These are phyloP conservation scores for Didymella keratinophila DNA, from an alignment of 2,329 filamentous ascomycete species.

Conservation along the genomic window DNA sequence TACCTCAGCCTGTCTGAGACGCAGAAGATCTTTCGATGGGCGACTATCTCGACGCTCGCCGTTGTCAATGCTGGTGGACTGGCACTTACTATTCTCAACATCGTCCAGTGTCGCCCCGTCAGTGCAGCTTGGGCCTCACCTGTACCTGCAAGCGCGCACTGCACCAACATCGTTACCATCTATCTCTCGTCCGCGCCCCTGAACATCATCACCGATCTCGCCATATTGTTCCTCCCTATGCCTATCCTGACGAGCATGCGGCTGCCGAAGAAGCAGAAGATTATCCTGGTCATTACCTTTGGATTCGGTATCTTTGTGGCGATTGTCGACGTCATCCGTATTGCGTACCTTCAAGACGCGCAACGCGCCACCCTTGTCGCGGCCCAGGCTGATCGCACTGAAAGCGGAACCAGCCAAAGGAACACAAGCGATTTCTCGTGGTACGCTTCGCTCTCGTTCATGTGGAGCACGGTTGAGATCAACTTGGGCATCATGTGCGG, in stretches of 20 bases:
- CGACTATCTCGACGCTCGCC: slow-evolving; percentile 79
- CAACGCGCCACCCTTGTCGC: slow-evolving; percentile 56
- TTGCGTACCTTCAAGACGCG: slow-evolving; percentile 87
- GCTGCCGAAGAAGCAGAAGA: slow-evolving; percentile 84
- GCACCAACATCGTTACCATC: slow-evolving; percentile 69
- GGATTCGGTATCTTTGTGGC: slow-evolving; percentile 86
- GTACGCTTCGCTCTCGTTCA: slow-evolving; percentile 84
- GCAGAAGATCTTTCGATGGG: slow-evolving; percentile 77
- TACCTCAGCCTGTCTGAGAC: slow-evolving; percentile 84
- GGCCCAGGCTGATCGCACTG: slow-evolving; percentile 41
- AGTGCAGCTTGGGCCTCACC: slow-evolving; percentile 69
- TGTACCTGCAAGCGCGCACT: slow-evolving; percentile 57
- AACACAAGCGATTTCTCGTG: slow-evolving; percentile 63
- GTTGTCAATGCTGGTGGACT: slow-evolving; percentile 81
- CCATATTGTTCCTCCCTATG: slow-evolving; percentile 85
- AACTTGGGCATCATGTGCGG: slow-evolving; percentile 90
- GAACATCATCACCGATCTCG: slow-evolving; percentile 90
- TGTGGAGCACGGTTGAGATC: slow-evolving; percentile 95
- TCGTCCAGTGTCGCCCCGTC: slow-evolving; percentile 84
- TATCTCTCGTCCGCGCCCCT: slow-evolving; percentile 81
- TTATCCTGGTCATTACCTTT: slow-evolving; percentile 86
- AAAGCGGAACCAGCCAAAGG: slow-evolving; percentile 43
- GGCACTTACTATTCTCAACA: slow-evolving; percentile 83
- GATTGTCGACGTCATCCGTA: slow-evolving; percentile 85
- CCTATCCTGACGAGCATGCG: slow-evolving; percentile 82